Percentiles rank a stretch among this genome's conserved stretches.
Conservation (phyloP, 768 basidiomycete genomes). For the Naganishia randhawae region DNA sequence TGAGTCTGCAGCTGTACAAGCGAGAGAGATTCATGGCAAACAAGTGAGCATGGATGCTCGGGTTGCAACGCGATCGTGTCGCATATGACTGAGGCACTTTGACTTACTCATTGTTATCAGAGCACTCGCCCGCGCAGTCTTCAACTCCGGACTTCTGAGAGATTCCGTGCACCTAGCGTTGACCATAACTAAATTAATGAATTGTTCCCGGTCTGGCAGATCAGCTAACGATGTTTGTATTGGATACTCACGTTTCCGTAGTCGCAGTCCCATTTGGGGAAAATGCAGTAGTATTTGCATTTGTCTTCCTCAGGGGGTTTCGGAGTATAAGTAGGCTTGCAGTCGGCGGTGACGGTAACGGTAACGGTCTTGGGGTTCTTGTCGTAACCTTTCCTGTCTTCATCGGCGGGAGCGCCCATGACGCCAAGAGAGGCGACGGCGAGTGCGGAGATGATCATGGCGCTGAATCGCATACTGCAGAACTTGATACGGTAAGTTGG, state of each 20-base stretch:
- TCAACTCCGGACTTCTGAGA: neutral
- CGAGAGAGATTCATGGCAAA: neutral
- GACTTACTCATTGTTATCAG: neutral
- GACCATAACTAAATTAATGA: neutral
- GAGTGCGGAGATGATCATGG: slow-evolving; percentile 1
- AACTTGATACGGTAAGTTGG: neutral
- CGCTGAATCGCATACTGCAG: slow-evolving; percentile 1
- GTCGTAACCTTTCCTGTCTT: neutral
- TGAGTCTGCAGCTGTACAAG: neutral
- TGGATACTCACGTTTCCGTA: neutral
- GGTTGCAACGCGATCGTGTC: neutral
- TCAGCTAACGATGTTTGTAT: no score
- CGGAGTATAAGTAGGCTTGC: no score
- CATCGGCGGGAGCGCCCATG: neutral
- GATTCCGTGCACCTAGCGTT: neutral
- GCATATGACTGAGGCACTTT: neutral
- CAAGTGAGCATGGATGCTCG: neutral
- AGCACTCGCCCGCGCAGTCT: neutral
- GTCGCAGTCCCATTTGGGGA: neutral
- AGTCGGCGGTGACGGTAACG: no score
- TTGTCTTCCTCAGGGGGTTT: no score
- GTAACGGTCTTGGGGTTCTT: neutral
- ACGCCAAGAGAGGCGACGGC: slow-evolving; percentile 1
- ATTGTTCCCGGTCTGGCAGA: neutral
- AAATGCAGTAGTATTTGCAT: neutral